A percentile compares a stretch with the other conserved stretches of the same genome.
Conservation (phyloP, 345 rosid species). For the Carallia pectinifolia region DNA sequence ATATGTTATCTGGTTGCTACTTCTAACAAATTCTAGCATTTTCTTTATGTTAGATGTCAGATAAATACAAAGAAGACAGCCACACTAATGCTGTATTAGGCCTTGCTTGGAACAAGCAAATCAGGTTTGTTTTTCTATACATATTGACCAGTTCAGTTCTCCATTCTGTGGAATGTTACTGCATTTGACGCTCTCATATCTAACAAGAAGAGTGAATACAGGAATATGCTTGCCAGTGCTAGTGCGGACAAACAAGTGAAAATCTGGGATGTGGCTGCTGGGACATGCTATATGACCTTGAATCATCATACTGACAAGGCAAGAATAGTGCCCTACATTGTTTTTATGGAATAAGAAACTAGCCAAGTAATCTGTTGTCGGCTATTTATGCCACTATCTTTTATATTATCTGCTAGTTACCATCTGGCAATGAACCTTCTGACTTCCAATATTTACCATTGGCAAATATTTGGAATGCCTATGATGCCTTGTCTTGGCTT, state of each 20-base stretch:
- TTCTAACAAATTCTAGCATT: not conserved
- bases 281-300: slow-evolving; percentile 69
- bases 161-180: slow-evolving; percentile 8
- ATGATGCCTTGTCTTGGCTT: too few relatives aligned
- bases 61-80: slow-evolving; percentile 77
- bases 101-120: slow-evolving; percentile 97
- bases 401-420: too few relatives aligned
- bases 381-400: too few relatives aligned
- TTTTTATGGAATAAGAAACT: slow-evolving; percentile 18
- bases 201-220: slow-evolving; percentile 22
- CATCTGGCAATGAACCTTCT: not conserved
- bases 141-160: not conserved
- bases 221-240: slow-evolving; percentile 93
- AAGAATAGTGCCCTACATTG: slow-evolving; percentile 15
- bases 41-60: slow-evolving; percentile 32
- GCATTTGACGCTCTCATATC: not conserved
- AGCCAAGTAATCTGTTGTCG: too few relatives aligned
- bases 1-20: not conserved
- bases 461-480: too few relatives aligned
- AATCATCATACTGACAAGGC: slow-evolving; percentile 89
- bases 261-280: slow-evolving; percentile 89
- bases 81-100: slow-evolving; percentile 89
- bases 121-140: slow-evolving; percentile 48
- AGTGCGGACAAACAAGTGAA: slow-evolving; percentile 85
- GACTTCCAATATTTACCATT: not conserved